Base-by-base conservation (phyloP, 129 eudicot genomes). In the Saposhnikovia divaricata region DNA sequence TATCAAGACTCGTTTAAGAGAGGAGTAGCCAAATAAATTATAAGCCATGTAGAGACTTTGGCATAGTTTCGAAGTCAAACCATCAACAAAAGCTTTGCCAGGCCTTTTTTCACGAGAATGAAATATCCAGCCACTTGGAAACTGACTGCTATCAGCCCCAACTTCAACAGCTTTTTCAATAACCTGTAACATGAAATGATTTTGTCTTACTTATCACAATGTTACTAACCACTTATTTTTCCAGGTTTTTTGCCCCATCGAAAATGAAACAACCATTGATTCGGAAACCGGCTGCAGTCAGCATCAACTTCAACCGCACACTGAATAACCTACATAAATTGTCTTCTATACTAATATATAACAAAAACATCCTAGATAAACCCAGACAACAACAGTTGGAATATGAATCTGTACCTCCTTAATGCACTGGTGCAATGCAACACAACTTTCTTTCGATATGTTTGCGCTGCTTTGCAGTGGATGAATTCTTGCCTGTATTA, bases 241-340 rank as follows among this genome's bases (percentile, higher is more conserved):
- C 98, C 98, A 80, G 90, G 90, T 81, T 89, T 92, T 89, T 95
- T 95, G 78, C 97, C 97, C 98, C 98, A 92, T 72, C 98, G 94
- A 80, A 85, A 84, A 92, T 95, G 97, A 87, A 92, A 95, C 88
- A 95, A 86, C 96, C 98, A 95, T 86, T 86, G 88, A 82, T 57
- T 77, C 75, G 97, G 97, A 82, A 95, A 95, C 39, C 87, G 88
- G 81, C 83, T 79, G 86, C 85, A 75, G 70, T 92, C 93, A 68
- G 97, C 98, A 90, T 95, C 94, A 81, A 92, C 96, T 86, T 90
- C 84, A 89, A 92, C 97, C 6, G 97, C 90, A 85, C 44, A 81
- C 46, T 68, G 63, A 82, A 91, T 90, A 81, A 94, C 96, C 97
- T 95, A 92, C 89, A 89, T 63, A 78, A 80, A 76, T 81, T 47